Evolutionary conservation across 805 yeast species (phyloP), one percentile per base, ranked within the genome.

Genomic region (Candida lessepsii): DNA sequence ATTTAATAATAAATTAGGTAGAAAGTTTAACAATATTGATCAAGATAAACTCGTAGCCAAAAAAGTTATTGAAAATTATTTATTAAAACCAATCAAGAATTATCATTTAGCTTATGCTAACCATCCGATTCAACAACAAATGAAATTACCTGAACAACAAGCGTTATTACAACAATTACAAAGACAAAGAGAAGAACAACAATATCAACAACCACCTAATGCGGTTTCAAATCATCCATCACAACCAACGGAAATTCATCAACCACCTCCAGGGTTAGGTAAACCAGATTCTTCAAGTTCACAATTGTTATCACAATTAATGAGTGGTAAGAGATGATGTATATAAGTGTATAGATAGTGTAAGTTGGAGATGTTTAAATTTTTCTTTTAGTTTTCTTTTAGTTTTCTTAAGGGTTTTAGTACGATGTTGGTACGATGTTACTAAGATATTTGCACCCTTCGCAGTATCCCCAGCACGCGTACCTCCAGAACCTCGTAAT

Each of bases 301-400:
- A 29, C 96, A 88, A 56, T 72, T 89, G 54, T 72, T 89, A 52
- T 86, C 80, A 42, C 96, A 88, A 60, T 70, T 89, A 56, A 82
- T 89, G 81, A 82, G 83, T 51, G 95, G 95, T 20, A 86, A 83
- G 57, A 77, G 68, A 51, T 68, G 52, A 49, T 14, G 6, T n/a
- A 27, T 16, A 14, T 18, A 16, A 23, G 5, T 30, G 31, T 17
- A 17, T 11, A 20, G 5, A 29, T 8, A 4, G 21, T 29, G 4
- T 24, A 24, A n/a, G 13, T 24, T 20, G 23, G 23, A 20, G 6
- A 20, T 20, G n/a, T n/a, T n/a, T n/a, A n/a, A n/a, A n/a, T n/a
- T n/a, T n/a, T n/a, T n/a, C n/a, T n/a, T n/a, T n/a, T n/a, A n/a
- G n/a, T n/a, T n/a, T n/a, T n/a, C n/a, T n/a, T n/a, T n/a, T n/a